Evolutionary conservation across 2,329 filamentous ascomycete species (phyloP), one percentile per base, ranked within the genome.

Genomic region (Monosporascus sp.): DNA sequence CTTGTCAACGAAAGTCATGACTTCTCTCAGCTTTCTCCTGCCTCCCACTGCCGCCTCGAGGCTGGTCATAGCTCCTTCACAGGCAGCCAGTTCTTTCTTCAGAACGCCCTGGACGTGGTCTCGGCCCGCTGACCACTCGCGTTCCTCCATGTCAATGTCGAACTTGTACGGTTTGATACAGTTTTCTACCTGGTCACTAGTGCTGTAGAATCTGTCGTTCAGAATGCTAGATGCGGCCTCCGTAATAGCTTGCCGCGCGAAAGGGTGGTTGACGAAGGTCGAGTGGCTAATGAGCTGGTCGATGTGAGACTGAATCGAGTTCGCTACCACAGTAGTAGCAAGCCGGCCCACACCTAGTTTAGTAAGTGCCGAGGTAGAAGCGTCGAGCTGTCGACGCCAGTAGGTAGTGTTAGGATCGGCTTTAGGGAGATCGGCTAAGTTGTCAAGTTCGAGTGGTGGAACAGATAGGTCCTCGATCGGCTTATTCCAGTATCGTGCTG

Each of bases 121-220:
- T 49, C 93, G 80, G 0, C 91, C 92, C 55, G 88, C 84, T 3
- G 78, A 70, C 94, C 94, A 99, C 68, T 99, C 95, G 7, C 84
- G 79, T 39, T 92, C 89, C 65, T 96, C 90, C 45, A 99, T 85
- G 63, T 99, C 94, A 54, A 99, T 96, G 57, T 97, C 91, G 61
- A 93, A 97, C 68, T 99, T 99, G 77, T 93, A 99, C 0, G 95
- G 94, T 71, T 99, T 99, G 72, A 99, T 95, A 68, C 93, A 99
- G 67, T 97, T 97, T 70, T 99, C 94, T 1, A 99, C 89, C 72
- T 97, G 94, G 65, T 99, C 95, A 58, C 89, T 94, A 1, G 95
- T 99, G 71, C 93, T 94, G 73, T 97, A 97, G 58, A 96, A 96
- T 15, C 93, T 81, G 64, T 99, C 94, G 59, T 94, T 94, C 14